These are phyloP conservation scores for Lagenaria siceraria DNA, from an alignment of 306 rosid species.

Conservation along the genomic window DNA sequence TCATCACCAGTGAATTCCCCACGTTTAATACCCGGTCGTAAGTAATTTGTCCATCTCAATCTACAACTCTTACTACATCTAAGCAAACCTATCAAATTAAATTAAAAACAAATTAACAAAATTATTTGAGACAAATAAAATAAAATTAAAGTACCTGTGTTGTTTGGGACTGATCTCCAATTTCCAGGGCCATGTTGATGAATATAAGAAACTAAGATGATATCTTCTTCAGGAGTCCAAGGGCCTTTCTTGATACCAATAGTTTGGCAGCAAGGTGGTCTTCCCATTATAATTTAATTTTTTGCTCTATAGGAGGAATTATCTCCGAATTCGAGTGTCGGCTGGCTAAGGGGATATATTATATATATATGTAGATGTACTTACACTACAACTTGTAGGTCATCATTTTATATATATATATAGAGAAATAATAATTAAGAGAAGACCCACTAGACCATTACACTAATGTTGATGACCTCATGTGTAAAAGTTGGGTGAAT, in stretches of 20 bases:
- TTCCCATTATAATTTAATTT: conserved; percentile 38
- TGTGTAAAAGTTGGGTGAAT: neutral
- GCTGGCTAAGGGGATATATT: too few species aligned
- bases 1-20: conserved; percentile 75
- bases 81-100: conserved; percentile 55
- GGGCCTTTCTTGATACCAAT: conserved; percentile 82
- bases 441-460: neutral
- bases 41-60: conserved; percentile 91
- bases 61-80: conserved; percentile 96
- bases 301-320: too few species aligned
- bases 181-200: conserved; percentile 87
- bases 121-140: too few species aligned
- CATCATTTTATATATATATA: too few species aligned
- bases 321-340: too few species aligned
- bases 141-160: conserved; percentile 32
- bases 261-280: conserved; percentile 85
- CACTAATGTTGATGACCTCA: neutral
- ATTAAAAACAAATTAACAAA: neutral
- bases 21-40: conserved; percentile 79
- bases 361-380: too few species aligned
- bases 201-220: conserved; percentile 80
- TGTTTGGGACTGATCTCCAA: conserved; percentile 87
- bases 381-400: too few species aligned
- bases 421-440: too few species aligned
- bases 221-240: conserved; percentile 98